These are phyloP conservation scores for Bryoglossum gracile DNA, from an alignment of 495 filamentous ascomycete species.

Conservation along the genomic window DNA sequence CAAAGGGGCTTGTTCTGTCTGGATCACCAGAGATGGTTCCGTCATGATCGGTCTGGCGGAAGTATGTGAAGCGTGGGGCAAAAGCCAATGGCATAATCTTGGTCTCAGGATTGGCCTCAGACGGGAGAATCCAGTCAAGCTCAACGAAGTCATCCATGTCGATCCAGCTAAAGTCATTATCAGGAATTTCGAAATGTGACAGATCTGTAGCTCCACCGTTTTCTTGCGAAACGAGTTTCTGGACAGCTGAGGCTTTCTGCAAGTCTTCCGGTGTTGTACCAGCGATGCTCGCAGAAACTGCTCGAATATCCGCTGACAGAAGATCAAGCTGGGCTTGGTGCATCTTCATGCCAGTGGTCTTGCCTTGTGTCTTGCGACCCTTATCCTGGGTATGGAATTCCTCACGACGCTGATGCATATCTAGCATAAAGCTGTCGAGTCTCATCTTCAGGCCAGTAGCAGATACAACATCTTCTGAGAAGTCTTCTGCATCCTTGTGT, in stretches of 20 bases:
- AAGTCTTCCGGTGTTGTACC: constrained; percentile 70
- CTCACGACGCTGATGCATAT: constrained; percentile 90
- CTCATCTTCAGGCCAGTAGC: constrained; percentile 92
- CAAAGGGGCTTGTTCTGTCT: constrained; percentile 75
- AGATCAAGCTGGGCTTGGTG: constrained; percentile 90
- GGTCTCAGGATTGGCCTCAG: constrained; percentile 83
- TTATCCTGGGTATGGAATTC: constrained; percentile 75
- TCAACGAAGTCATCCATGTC: constrained; percentile 99
- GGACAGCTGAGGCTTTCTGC: constrained; percentile 47
- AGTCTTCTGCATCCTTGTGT: constrained; percentile 91
- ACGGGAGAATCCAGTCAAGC: constrained; percentile 89
- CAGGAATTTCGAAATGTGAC: constrained; percentile 86
- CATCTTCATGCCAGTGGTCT: constrained; percentile 89
- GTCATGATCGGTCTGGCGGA: constrained; percentile 90
- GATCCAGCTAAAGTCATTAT: constrained; percentile 91
- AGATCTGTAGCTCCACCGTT: constrained; percentile 53
- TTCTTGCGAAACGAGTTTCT: constrained; percentile 40
- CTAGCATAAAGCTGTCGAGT: constrained; percentile 91
- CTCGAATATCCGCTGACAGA: constrained; percentile 85
- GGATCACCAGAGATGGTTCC: constrained; percentile 60
- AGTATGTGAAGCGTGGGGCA: constrained; percentile 92
- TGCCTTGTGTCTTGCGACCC: constrained; percentile 60
- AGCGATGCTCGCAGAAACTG: constrained; percentile 83
- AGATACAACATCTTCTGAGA: constrained; percentile 68
- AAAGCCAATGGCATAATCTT: constrained; percentile 88